phyloP scores from a whole-genome alignment of 768 basidiomycete species.

The Lactifluus volemus region DNA sequence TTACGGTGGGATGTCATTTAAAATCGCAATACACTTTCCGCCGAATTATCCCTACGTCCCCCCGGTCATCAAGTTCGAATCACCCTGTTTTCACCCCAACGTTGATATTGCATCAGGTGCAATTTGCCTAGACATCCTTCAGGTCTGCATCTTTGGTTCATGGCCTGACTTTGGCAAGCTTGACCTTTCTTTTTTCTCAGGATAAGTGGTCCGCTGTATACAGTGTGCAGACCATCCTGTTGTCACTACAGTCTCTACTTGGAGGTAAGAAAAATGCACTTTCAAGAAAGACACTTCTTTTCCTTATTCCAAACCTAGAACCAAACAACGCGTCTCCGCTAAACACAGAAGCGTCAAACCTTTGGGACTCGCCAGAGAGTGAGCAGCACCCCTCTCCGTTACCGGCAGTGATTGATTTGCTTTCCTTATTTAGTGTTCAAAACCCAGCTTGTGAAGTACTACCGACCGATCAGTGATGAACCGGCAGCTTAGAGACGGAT shows the following conservation, averaged over 20 bases:
- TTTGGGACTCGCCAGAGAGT: conserved; percentile 74
- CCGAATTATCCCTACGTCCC: conserved; percentile 83
- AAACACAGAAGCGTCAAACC: conserved; percentile 74
- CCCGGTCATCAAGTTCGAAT: conserved; percentile 79
- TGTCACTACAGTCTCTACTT: conserved; percentile 80
- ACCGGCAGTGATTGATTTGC: conserved; percentile 1
- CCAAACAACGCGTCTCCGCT: conserved; percentile 91
- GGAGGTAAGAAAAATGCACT: conserved; percentile 54
- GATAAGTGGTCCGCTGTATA: conserved; percentile 94
- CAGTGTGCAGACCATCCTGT: conserved; percentile 81
- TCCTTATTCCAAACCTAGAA: conserved; percentile 38
- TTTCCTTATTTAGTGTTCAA: conserved; percentile 37
- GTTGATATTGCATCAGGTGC: conserved; percentile 70
- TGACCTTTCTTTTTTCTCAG: conserved; percentile 28
- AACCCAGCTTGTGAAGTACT: conserved; percentile 60
- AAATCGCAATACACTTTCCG: conserved; percentile 78
- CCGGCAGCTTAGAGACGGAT: conserved; percentile 24
- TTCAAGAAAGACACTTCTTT: not conserved
- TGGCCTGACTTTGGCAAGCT: not conserved
- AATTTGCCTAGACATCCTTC: conserved; percentile 83
- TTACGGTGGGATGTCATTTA: conserved; percentile 72
- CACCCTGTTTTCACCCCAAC: conserved; percentile 88
- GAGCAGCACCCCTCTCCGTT: conserved; percentile 15
- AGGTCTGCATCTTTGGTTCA: conserved; percentile 35
- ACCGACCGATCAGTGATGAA: conserved; percentile 42